These are phyloP conservation scores for Tieghemostelium lacteum DNA, from an alignment of 78 protist species.

Conservation along the genomic window DNA sequence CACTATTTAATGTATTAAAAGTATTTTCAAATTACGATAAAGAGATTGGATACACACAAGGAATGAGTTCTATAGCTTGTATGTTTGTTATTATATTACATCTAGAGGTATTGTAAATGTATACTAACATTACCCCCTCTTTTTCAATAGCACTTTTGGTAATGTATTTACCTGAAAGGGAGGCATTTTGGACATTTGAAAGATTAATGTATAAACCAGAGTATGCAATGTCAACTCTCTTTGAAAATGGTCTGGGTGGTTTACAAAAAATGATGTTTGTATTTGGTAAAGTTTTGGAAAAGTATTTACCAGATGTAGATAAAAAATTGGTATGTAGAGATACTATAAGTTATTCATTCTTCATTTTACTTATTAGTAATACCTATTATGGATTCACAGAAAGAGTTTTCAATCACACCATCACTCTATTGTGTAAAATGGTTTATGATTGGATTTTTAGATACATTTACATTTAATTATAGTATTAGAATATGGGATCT, in stretches of 20 bases:
- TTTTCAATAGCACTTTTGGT: slow-evolving; percentile 12
- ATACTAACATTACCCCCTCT: neutral
- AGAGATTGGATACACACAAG: slow-evolving; percentile 64
- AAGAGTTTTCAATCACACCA: slow-evolving; percentile 13
- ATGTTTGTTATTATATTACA: neutral
- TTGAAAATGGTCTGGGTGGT: slow-evolving; percentile 26
- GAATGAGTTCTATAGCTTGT: slow-evolving; percentile 66
- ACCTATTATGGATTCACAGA: neutral
- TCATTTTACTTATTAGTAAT: neutral
- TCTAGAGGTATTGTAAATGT: neutral
- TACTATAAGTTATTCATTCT: neutral
- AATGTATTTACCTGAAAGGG: slow-evolving; percentile 60
- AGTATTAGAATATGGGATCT: slow-evolving; percentile 49
- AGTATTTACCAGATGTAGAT: slow-evolving; percentile 7
- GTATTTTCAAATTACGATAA: slow-evolving; percentile 24
- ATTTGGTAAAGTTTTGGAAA: slow-evolving; percentile 12
- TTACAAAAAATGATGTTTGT: slow-evolving; percentile 42
- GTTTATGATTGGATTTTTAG: slow-evolving; percentile 58
- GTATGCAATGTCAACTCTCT: slow-evolving; percentile 15
- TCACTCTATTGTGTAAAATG: slow-evolving; percentile 48
- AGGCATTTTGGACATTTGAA: slow-evolving; percentile 77
- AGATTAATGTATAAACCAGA: slow-evolving; percentile 35
- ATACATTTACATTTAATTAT: slow-evolving; percentile 49
- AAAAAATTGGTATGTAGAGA: slow-evolving; percentile 27
- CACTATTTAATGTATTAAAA: slow-evolving; percentile 49